These are phyloP conservation scores for Combretum micranthum DNA, from an alignment of 345 rosid genomes.

Conservation along the genomic window DNA sequence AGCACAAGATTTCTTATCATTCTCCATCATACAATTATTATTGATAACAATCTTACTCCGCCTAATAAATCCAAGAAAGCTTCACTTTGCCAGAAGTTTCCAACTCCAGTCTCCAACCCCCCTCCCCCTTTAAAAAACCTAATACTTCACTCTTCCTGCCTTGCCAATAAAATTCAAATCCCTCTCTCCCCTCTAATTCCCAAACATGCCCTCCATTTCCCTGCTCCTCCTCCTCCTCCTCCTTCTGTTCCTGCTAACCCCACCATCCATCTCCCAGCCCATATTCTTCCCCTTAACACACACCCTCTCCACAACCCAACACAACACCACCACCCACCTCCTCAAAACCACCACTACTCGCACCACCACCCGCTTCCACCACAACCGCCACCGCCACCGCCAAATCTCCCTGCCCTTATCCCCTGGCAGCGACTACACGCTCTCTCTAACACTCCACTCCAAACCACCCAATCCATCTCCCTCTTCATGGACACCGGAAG, in stretches of 20 bases:
- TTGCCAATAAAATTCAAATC: not conserved
- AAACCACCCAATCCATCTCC: conserved; percentile 39
- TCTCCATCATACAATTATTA: no score
- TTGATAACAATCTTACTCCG: no score
- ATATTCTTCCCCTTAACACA: conserved; percentile 51
- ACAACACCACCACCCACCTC: conserved; percentile 61
- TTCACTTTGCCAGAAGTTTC: not conserved
- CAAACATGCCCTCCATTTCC: conserved; percentile 12
- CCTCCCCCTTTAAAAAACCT: not conserved
- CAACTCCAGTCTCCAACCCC: no score
- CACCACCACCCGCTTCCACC: conserved; percentile 66
- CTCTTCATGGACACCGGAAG: conserved; percentile 95
- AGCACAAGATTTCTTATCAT: no score
- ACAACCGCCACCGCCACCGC: conserved; percentile 23
- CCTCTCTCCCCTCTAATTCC: not conserved
- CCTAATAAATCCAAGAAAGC: no score
- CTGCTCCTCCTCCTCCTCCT: conserved; percentile 21
- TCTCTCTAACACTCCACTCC: conserved; percentile 49
- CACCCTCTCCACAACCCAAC: conserved; percentile 55
- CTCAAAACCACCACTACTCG: conserved; percentile 69
- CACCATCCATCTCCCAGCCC: conserved; percentile 19
- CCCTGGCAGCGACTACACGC: conserved; percentile 83
- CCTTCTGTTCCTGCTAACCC: conserved; percentile 10
- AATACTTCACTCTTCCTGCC: not conserved
- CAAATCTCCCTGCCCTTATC: conserved; percentile 84